phyloP scores from a whole-genome alignment of 2,329 filamentous ascomycete genomes.

The Beauveria rudraprayagi region DNA sequence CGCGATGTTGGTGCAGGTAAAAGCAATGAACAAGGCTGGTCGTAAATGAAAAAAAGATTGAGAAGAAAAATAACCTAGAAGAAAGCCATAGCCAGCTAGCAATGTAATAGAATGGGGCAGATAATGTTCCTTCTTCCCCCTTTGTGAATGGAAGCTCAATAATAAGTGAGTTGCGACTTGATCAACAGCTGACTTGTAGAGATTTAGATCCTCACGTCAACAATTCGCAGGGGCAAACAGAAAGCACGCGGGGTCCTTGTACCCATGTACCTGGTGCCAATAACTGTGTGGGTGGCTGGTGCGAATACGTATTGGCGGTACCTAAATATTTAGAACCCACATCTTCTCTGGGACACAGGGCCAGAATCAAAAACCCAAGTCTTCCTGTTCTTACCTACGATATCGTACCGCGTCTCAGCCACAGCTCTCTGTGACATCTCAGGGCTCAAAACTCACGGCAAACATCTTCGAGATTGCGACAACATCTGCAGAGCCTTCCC shows the following conservation, averaged over 20 bases:
- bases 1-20: background rate
- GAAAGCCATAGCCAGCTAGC: background rate
- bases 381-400: background rate
- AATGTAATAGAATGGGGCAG: background rate
- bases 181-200: background rate
- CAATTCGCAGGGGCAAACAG: background rate
- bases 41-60: slow-evolving; percentile 10
- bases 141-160: background rate
- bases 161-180: background rate
- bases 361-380: background rate
- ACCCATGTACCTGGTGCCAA: slow-evolving; percentile 6
- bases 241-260: background rate
- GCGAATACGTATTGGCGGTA: background rate
- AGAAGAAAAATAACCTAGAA: background rate
- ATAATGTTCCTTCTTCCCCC: background rate
- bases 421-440: background rate
- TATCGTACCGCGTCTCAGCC: background rate
- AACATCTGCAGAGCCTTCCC: background rate
- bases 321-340: background rate
- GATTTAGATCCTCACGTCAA: background rate
- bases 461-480: background rate
- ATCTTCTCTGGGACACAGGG: background rate
- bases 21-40: background rate
- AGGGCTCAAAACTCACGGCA: too few species aligned
- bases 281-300: background rate